Base-by-base conservation (phyloP, 345 rosid species). In the Salix viminalis region DNA sequence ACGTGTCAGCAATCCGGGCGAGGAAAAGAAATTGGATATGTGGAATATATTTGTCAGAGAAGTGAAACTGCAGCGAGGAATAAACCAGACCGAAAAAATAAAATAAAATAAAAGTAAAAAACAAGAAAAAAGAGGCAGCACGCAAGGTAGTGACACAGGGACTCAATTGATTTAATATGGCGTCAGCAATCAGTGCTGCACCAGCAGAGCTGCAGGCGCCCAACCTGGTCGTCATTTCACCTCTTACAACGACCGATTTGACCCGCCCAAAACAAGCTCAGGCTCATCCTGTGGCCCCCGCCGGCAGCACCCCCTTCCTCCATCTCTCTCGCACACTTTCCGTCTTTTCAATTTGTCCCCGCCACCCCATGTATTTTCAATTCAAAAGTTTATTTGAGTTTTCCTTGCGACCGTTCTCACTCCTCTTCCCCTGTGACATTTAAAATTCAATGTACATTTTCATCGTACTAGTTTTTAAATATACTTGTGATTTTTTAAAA, bases 171-270 rank as follows among this genome's bases (percentile, higher is more conserved):
- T 75, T 79, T 52, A 70, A 60, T 30, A n/a, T 41, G n/a, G 12
- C 83, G 84, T 83, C 80, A 76, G 70, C 84, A 76, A 69, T 24
- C 66, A 37, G 52, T 30, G 78, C 46, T 60, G 67, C 77, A 19
- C 23, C 71, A 46, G 26, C 44, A 2, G 34, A 2, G 34, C 26
- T 12, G 21, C 46, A 65, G 26, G 36, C 78, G 37, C 56, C 75
- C 44, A 82, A 64, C 37, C 76, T 77, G 75, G 83, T 77, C 86
- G 83, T 83, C 81, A 80, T 85, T 81, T 85, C 84, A 85, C 65
- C 61, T 54, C 65, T 30, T 24, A 16, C 56, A 70, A 36, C 50
- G 67, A 75, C 67, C 37, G 16, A 67, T 75, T 67, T 54, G 66
- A 68, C 67, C 44, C 8, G 37, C 69, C 41, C 60, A 6, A 6